These are phyloP conservation scores for Plasmodium cynomolgi DNA, from an alignment of 169 alveolate genomes.

Conservation along the genomic window DNA sequence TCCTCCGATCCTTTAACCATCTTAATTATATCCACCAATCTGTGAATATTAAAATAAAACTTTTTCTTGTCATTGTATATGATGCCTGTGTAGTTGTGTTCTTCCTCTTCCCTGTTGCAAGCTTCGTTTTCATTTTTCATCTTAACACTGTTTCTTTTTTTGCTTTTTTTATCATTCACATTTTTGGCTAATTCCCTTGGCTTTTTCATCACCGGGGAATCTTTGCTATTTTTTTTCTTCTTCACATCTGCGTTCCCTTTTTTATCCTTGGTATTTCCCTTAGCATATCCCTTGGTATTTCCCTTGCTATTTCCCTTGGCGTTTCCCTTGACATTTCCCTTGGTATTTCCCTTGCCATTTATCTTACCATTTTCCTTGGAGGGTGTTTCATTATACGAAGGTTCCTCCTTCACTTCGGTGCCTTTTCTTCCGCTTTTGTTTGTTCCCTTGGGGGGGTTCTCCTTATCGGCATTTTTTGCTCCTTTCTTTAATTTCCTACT, in stretches of 20 bases:
- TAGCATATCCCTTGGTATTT: neutral
- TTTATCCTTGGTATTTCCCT: neutral
- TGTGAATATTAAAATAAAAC: slow-evolving; percentile 30
- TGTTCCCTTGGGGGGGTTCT: neutral
- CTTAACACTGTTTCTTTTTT: neutral
- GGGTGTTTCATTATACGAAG: neutral
- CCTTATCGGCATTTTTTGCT: neutral
- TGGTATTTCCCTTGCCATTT: neutral
- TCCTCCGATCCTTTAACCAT: slow-evolving; percentile 58
- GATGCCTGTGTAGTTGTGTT: slow-evolving; percentile 29
- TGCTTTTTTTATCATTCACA: neutral
- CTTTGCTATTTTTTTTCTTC: neutral
- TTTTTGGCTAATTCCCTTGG: neutral
- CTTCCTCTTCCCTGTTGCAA: slow-evolving; percentile 10
- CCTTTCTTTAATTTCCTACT: neutral
- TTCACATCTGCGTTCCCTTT: neutral
- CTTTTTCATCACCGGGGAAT: neutral
- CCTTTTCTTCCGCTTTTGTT: neutral
- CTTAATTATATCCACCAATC: slow-evolving; percentile 33
- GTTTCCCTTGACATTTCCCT: neutral
- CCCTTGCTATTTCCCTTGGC: neutral
- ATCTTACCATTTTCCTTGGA: neutral
- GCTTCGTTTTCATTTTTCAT: neutral
- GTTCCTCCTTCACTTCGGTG: neutral
- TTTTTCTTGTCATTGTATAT: slow-evolving; percentile 50